Evolutionary conservation across 2,329 filamentous ascomycete species (phyloP), one percentile per base, ranked within the genome.

Genomic region (Penicillium aurantiogriseum): DNA sequence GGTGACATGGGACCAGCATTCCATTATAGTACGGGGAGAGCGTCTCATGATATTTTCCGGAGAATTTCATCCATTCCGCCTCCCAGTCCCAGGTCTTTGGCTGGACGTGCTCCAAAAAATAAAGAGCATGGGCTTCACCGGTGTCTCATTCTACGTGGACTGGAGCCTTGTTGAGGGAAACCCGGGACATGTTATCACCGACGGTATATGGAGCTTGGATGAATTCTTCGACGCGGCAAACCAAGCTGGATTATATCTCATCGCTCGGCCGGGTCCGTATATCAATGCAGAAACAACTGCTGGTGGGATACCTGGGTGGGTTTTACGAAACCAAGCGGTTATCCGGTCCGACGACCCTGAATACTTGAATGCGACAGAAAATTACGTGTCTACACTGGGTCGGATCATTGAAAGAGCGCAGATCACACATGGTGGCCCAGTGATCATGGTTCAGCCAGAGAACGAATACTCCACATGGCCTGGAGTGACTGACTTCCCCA

Each of bases 51-150:
- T 91, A 43, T 90, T 87, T 70, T 86, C 83, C 15, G 88, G 85
- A 15, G 88, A 91, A 66, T 83, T 91, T 8, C 88, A 91, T 66
- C 87, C 88, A 0, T 91, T 81, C 68, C 75, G 79, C 54, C 74
- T 87, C 0, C 85, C 85, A 0, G 84, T 87, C 1, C 81, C 84
- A 1, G 76, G 77, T 47, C 77, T 88, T 4, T 86, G 87, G 78
- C 77, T 89, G 2, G 90, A 92, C 61, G 71, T 92, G 1, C 88
- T 94, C 63, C 87, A 93, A 67, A 94, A 94, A 73, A 85, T 92
- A 69, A 91, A 88, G 71, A 86, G 88, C 0, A 76, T 91, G 10
- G 90, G 90, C 0, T 92, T 90, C 73, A 91, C 87, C 63, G 82
- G 84, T 38, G 87, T 91, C 0, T 91, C 88, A 0, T 91, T 92